Conservation (phyloP, 2,329 filamentous ascomycete species). For the Epichloe bromicola region DNA sequence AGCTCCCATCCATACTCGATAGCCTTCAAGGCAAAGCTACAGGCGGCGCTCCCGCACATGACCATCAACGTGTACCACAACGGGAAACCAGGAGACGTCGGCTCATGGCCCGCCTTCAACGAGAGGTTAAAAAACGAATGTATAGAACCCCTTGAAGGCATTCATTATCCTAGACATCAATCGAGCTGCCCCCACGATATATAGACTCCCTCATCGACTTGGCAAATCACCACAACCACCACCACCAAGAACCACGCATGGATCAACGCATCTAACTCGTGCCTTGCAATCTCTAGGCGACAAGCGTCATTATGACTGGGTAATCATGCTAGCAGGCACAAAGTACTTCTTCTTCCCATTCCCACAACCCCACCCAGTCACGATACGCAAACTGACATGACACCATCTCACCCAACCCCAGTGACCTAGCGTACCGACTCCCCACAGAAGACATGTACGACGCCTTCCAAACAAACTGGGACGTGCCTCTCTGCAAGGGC, state of each 20-base stretch:
- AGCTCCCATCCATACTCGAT: conserved; percentile 39
- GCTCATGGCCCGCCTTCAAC: conserved; percentile 19
- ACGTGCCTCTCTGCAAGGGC: conserved; percentile 34
- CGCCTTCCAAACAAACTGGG: conserved; percentile 36
- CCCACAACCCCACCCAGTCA: background rate
- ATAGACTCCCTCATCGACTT: too few relatives aligned
- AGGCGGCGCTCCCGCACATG: conserved; percentile 29
- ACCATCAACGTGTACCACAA: conserved; percentile 33
- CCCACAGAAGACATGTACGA: conserved; percentile 31
- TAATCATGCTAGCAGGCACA: conserved; percentile 50
- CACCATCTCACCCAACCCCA: conserved; percentile 9
- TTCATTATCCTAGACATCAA: too few relatives aligned
- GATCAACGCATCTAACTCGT: too few relatives aligned
- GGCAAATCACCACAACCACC: too few relatives aligned
- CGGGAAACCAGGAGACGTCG: conserved; percentile 39
- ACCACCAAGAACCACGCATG: too few relatives aligned
- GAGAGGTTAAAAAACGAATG: conserved; percentile 22
- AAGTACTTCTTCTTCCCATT: conserved; percentile 27
- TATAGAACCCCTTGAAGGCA: conserved; percentile 8
- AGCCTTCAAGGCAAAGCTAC: conserved; percentile 33
- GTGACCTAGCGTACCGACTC: conserved; percentile 35
- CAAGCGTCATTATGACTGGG: conserved; percentile 39
- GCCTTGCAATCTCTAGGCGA: conserved; percentile 8
- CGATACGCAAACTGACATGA: background rate
- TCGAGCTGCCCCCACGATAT: background rate